phyloP scores from a whole-genome alignment of 83 land plant species.

The Thuja plicata region DNA sequence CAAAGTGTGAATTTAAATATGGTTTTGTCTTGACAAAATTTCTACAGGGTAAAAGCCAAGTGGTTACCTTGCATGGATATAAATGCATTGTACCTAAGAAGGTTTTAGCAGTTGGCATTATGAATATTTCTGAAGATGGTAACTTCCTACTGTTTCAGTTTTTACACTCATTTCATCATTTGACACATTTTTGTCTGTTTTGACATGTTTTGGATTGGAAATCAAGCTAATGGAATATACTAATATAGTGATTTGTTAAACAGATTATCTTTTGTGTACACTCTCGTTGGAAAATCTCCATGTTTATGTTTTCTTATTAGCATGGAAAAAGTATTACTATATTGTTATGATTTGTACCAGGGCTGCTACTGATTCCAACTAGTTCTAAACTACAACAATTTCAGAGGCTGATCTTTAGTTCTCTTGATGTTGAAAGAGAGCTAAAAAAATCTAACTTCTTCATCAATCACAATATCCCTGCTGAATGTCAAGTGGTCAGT shows the following conservation, averaged over 20 bases:
- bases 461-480: too few species aligned
- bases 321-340: background rate
- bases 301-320: background rate
- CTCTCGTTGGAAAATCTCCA: background rate
- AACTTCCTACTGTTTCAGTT: background rate
- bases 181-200: background rate
- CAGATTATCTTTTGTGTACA: background rate
- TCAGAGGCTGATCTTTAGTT: too few species aligned
- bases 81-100: conserved; percentile 9
- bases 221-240: background rate
- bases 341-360: background rate
- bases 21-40: background rate
- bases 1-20: background rate
- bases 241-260: background rate
- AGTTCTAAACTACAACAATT: background rate
- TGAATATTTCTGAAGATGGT: background rate
- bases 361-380: background rate
- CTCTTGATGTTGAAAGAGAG: too few species aligned
- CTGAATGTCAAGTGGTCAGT: too few species aligned
- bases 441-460: too few species aligned
- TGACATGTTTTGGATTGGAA: background rate
- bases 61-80: conserved; percentile 8
- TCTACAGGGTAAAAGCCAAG: background rate
- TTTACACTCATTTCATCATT: background rate
- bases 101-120: background rate